Evolutionary conservation across 768 basidiomycete species (phyloP).

Genomic region (Boletus rufocinnamomeus): DNA sequence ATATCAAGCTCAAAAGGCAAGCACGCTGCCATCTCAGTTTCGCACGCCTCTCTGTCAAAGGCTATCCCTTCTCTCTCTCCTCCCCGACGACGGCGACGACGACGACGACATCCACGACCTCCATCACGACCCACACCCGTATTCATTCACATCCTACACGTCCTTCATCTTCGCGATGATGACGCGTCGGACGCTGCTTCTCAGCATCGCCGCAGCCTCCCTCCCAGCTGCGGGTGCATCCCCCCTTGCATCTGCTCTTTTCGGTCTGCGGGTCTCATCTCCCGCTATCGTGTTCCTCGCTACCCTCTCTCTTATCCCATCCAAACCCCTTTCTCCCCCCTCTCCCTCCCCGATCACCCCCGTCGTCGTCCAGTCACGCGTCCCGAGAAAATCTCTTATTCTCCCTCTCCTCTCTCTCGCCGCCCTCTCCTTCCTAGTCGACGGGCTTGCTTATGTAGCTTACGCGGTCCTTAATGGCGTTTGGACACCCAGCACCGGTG

Average conservation of each 20-base stretch:
- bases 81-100: conserved; percentile 34
- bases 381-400: conserved; percentile 78
- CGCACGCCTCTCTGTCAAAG: conserved; percentile 33
- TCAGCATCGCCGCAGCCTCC: conserved; percentile 23
- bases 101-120: conserved; percentile 24
- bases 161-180: conserved; percentile 17
- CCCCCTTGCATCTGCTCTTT: conserved; percentile 41
- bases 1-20: conserved; percentile 34
- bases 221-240: conserved; percentile 29
- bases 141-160: neutral
- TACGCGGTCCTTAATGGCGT: conserved; percentile 62
- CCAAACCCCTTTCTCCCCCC: conserved; percentile 45
- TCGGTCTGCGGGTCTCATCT: conserved; percentile 63
- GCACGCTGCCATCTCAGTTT: conserved; percentile 25
- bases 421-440: conserved; percentile 73
- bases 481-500: conserved; percentile 65
- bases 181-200: conserved; percentile 29
- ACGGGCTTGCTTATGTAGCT: conserved; percentile 72
- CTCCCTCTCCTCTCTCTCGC: conserved; percentile 67
- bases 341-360: conserved; percentile 66
- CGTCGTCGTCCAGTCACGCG: conserved; percentile 70
- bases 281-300: conserved; percentile 66
- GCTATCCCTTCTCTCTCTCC: conserved; percentile 27
- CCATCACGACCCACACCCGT: conserved; percentile 1
- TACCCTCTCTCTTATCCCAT: conserved; percentile 58